phyloP scores from a whole-genome alignment of 352 stramenopile species.

The Albugo laibachii region DNA sequence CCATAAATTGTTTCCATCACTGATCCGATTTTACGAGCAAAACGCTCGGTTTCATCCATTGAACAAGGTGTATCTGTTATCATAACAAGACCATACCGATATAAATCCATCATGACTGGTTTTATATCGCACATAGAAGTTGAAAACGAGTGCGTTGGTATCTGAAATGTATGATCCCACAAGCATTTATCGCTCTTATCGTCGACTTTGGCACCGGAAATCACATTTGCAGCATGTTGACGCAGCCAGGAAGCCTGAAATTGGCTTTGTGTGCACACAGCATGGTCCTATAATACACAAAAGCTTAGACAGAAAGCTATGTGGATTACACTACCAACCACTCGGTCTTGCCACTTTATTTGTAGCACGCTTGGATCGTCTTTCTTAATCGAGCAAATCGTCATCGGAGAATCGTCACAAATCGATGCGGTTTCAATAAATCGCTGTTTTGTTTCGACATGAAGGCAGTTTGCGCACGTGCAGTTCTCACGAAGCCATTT shows the following conservation, averaged over 20 bases:
- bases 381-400: neutral
- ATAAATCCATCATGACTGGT: slow-evolving; percentile 48
- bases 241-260: slow-evolving; percentile 59
- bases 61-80: slow-evolving; percentile 37
- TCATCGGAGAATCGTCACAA: slow-evolving; percentile 12
- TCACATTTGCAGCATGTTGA: slow-evolving; percentile 38
- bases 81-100: slow-evolving; percentile 47
- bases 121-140: slow-evolving; percentile 27
- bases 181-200: slow-evolving; percentile 26
- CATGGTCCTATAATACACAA: slow-evolving; percentile 16
- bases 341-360: slow-evolving; percentile 33
- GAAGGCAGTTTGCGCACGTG: slow-evolving; percentile 33
- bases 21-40: slow-evolving; percentile 67
- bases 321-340: slow-evolving; percentile 12
- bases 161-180: slow-evolving; percentile 23
- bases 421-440: slow-evolving; percentile 69
- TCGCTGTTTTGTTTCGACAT: slow-evolving; percentile 51
- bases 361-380: slow-evolving; percentile 13
- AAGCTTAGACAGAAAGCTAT: neutral
- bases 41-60: slow-evolving; percentile 64
- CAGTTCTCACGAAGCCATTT: slow-evolving; percentile 76
- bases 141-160: slow-evolving; percentile 24
- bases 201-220: slow-evolving; percentile 6
- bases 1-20: slow-evolving; percentile 77
- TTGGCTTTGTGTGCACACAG: slow-evolving; percentile 28